Conservation (phyloP, 177 flowering plant genomes). For the Vitis hybrid region DNA sequence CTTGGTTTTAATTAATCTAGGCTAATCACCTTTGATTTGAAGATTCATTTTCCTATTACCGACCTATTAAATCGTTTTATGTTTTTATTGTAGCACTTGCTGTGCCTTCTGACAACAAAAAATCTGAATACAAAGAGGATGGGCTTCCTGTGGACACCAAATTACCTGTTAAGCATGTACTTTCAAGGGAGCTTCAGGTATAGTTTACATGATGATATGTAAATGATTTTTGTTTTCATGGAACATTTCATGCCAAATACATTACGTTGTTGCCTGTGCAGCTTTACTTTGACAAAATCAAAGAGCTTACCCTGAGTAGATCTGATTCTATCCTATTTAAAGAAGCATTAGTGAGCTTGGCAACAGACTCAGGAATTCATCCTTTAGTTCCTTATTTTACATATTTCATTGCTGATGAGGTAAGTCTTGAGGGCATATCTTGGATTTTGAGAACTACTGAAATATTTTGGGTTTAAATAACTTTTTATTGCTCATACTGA, state of each 20-base stretch:
- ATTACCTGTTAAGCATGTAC: too few species aligned
- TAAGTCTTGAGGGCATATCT: conserved; percentile 16
- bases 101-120: conserved; percentile 42
- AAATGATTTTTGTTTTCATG: background rate
- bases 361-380: conserved; percentile 89
- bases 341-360: conserved; percentile 71
- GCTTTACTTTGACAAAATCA: conserved; percentile 88
- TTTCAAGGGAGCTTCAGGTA: too few species aligned
- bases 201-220: too few species aligned
- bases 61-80: background rate
- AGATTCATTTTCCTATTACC: background rate
- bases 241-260: background rate
- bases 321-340: conserved; percentile 68
- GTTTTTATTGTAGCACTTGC: conserved; percentile 39
- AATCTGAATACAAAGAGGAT: too few species aligned
- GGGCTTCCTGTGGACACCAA: too few species aligned
- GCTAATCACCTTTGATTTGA: background rate
- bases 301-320: conserved; percentile 58
- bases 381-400: conserved; percentile 90
- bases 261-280: conserved; percentile 32
- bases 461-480: background rate
- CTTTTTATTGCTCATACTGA: background rate
- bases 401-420: conserved; percentile 85
- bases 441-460: background rate
- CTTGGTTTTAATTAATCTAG: background rate